Base-by-base conservation (phyloP, 345 rosid species). In the Mercurialis annua region DNA sequence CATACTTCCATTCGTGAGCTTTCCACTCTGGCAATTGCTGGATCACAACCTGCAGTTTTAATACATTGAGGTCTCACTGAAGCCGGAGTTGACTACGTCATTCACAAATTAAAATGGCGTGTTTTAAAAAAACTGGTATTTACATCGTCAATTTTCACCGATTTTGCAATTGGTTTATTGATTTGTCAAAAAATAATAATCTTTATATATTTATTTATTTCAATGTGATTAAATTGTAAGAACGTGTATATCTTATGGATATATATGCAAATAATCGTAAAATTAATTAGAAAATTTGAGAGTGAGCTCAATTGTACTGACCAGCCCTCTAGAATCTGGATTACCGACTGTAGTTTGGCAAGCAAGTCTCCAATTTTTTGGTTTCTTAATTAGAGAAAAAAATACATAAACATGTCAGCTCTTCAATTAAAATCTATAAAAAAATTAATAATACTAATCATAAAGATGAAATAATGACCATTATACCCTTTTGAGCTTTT, bases 21-120 rank as follows among this genome's bases (percentile, higher is more conserved):
- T 92, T 92, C 98, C 98, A 90, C 70, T 92, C 98, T 10, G 97
- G 97, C 66, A 92, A 73, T 64, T 90, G 97, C 65, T 92, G 98
- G 65, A 92, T 79, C 34, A 88, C 89, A 47, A 92, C 83, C 98
- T 88, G 83, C 84, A 61, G 62, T 8, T 3, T n/a, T n/a, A n/a
- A n/a, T n/a, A n/a, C n/a, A n/a, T n/a, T n/a, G n/a, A n/a, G n/a
- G n/a, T n/a, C n/a, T n/a, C n/a, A n/a, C n/a, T n/a, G n/a, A n/a
- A n/a, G n/a, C n/a, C n/a, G n/a, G n/a, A n/a, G n/a, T n/a, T n/a
- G n/a, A n/a, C n/a, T n/a, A n/a, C n/a, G n/a, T n/a, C n/a, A n/a
- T n/a, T n/a, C n/a, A n/a, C n/a, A n/a, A n/a, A n/a, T n/a, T n/a
- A n/a, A n/a, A n/a, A n/a, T n/a, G n/a, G n/a, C n/a, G n/a, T n/a